Evolutionary conservation across 768 basidiomycete species (phyloP).

Genomic region (Suillus brevipes): DNA sequence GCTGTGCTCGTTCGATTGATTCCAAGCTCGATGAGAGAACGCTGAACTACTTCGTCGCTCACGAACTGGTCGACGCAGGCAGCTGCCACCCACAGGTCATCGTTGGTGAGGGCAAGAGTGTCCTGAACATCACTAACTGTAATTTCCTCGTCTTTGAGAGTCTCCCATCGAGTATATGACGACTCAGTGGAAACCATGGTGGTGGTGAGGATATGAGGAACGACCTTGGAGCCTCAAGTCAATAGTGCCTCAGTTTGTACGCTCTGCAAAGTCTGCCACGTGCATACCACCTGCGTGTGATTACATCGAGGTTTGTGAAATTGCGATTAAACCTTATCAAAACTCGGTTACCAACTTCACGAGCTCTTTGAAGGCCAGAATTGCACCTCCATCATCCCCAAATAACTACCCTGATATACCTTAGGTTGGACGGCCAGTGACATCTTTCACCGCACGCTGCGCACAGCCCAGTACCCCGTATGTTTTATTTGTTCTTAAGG

Average conservation of each 20-base stretch:
- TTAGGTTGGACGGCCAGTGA: neutral
- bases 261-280: neutral
- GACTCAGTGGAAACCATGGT: slow-evolving; percentile 40
- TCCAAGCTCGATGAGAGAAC: slow-evolving; percentile 60
- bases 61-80: slow-evolving; percentile 70
- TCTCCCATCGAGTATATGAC: slow-evolving; percentile 54
- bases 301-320: slow-evolving; percentile 3
- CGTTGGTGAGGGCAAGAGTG: slow-evolving; percentile 49
- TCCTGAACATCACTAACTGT: slow-evolving; percentile 48
- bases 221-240: neutral
- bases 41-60: slow-evolving; percentile 56
- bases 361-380: neutral
- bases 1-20: slow-evolving; percentile 57
- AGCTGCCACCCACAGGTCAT: slow-evolving; percentile 79
- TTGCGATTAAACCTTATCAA: neutral
- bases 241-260: neutral
- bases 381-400: neutral
- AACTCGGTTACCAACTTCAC: too few species aligned
- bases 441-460: neutral
- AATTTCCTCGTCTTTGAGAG: slow-evolving; percentile 57
- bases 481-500: neutral
- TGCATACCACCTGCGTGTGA: neutral
- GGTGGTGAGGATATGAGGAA: slow-evolving; percentile 2
- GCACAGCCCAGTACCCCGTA: neutral
- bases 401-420: neutral